Base-by-base conservation (phyloP, 2,329 filamentous ascomycete species). In the Aspergillus vadensis region DNA sequence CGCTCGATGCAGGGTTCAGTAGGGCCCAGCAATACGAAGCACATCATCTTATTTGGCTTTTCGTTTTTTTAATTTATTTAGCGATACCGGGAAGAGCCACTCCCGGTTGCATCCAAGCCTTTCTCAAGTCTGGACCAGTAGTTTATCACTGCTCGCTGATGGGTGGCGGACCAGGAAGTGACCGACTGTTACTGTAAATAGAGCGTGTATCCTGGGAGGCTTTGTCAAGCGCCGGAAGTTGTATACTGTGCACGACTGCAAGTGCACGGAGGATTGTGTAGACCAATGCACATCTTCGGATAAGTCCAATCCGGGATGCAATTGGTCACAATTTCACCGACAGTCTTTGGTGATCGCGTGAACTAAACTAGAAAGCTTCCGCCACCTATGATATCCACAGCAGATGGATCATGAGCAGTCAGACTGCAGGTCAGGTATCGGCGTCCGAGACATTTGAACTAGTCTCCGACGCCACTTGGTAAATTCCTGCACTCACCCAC, bases 401-500 rank as follows among this genome's bases (percentile, higher is more conserved):
- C 32, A 36, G 32, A 36, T 36, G 32, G 32, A 36, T 36, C 32
- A 36, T 36, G 12, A 36, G 32, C 32, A 36, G 32, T 15, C 49
- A 53, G 15, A 27, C n/a, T 50, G 49, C 32, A 36, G 14, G 30
- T 38, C 36, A 58, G 50, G 50, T 54, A 61, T 61, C 44, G 54
- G 43, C 44, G 36, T 52, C 39, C 39, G 49, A 60, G 49, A 57
- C 54, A 57, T 36, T 41, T 25, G 54, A 49, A 25, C 48, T 60
- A 57, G 58, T 52, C 47, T 60, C 58, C 36, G 48, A 51, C 58
- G 53, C 58, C 58, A 60, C 53, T 47, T 30, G 14, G 23, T 23
- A 53, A 53, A 53, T 32, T 53, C 17, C 39, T 52, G 58, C 43
- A 50, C 21, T 23, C 44, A 25, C n/a, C 14, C 27, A 38, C 55